Conservation (phyloP, 371 early-diverging fungal species). For the Gilbertella persicaria region DNA sequence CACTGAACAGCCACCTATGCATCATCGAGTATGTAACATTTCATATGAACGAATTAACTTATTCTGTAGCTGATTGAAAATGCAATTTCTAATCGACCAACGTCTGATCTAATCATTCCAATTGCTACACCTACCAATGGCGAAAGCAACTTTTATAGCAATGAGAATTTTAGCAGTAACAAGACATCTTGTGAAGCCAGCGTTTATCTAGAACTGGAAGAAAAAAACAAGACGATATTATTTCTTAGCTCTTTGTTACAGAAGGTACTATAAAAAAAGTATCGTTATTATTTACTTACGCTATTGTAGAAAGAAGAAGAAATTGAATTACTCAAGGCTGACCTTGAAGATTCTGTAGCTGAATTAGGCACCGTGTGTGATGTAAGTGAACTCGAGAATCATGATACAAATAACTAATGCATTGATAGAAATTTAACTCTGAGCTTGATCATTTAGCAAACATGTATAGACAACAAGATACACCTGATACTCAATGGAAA, state of each 20-base stretch:
- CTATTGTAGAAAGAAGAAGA: conserved; percentile 17
- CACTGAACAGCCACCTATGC: neutral
- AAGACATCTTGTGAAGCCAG: conserved; percentile 1
- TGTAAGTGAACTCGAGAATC: too few relatives aligned
- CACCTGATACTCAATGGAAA: conserved; percentile 29
- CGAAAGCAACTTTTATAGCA: neutral
- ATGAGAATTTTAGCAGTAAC: neutral
- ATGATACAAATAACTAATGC: too few relatives aligned
- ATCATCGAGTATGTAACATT: neutral
- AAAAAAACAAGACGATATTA: conserved; percentile 12
- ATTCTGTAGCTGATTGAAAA: neutral
- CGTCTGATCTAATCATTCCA: conserved; percentile 19
- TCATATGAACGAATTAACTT: too few relatives aligned
- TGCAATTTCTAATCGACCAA: conserved; percentile 4
- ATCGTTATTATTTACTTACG: neutral
- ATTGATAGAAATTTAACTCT: conserved; percentile 23
- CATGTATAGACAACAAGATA: conserved; percentile 9
- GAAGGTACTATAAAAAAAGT: conserved; percentile 8
- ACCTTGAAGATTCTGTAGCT: conserved; percentile 19
- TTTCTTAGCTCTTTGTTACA: conserved; percentile 14
- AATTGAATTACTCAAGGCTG: conserved; percentile 21
- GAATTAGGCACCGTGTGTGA: conserved; percentile 24
- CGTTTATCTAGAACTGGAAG: conserved; percentile 5
- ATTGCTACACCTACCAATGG: conserved; percentile 2
- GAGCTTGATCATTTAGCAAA: conserved; percentile 15